These are phyloP conservation scores for Tripterygium wilfordii DNA, from an alignment of 177 flowering plant genomes.

Conservation along the genomic window DNA sequence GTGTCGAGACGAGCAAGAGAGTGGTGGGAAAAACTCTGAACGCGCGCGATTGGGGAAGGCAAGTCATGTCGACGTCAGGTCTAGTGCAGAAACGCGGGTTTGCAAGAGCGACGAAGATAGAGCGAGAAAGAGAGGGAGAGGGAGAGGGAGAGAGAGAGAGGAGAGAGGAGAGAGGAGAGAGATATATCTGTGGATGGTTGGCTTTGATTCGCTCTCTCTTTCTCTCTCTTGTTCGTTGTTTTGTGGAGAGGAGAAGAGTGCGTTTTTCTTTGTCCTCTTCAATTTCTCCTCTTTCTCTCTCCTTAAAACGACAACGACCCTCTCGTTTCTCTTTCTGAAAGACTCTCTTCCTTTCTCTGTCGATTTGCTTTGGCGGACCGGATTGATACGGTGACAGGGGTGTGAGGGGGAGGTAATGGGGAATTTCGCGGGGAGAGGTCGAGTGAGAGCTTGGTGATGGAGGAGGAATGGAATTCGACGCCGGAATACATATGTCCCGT, in stretches of 20 bases:
- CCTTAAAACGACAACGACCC: too few relatives aligned
- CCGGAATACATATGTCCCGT: constrained; percentile 43
- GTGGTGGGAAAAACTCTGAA: too few relatives aligned
- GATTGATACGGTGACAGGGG: too few relatives aligned
- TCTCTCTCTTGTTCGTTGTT: constrained; percentile 3
- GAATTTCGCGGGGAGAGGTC: constrained; percentile 5
- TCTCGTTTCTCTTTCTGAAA: too few relatives aligned
- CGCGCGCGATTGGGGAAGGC: too few relatives aligned
- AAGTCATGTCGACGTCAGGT: too few relatives aligned
- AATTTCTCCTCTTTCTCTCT: constrained; percentile 13
- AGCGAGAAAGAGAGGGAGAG: too few relatives aligned
- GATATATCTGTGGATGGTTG: constrained; percentile 30
- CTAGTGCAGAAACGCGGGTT: too few relatives aligned
- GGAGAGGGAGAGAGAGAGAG: constrained; percentile 16
- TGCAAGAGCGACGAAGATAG: too few relatives aligned
- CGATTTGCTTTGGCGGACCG: too few relatives aligned
- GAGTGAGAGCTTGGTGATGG: constrained; percentile 7
- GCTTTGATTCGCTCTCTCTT: constrained; percentile 34
- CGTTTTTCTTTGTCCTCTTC: too few relatives aligned
- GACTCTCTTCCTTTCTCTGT: constrained; percentile 10
- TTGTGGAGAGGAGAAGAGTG: constrained; percentile 8
- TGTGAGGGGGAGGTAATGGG: constrained; percentile 3
- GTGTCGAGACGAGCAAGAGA: too few relatives aligned
- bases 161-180: constrained; percentile 4
- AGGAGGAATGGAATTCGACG: constrained; percentile 42